A percentile compares a stretch with the other conserved stretches of the same genome.
These are phyloP conservation scores for Neonectria neomacrospora DNA, from an alignment of 2,329 filamentous ascomycete species.

Conservation along the genomic window DNA sequence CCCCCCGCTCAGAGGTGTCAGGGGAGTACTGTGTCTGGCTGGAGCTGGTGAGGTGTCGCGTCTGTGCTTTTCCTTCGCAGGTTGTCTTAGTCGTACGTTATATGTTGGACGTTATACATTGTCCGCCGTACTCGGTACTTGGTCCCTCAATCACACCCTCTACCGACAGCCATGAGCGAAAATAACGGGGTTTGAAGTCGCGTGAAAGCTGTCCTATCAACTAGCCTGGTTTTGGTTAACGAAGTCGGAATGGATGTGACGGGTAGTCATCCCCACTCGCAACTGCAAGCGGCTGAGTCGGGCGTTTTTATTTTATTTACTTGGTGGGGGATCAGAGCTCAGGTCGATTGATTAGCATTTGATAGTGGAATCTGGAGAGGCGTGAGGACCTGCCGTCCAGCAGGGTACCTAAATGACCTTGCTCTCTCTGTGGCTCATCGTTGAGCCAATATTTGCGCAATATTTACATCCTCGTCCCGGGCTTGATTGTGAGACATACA, in stretches of 20 bases:
- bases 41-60: not conserved
- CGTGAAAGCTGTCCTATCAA: not conserved
- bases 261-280: not conserved
- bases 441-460: not conserved
- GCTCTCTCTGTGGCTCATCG: not conserved
- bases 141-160: not conserved
- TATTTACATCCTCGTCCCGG: not conserved
- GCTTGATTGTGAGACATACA: not conserved
- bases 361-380: too few relatives aligned
- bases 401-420: not conserved
- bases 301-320: not conserved
- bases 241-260: not conserved
- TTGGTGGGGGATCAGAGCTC: not conserved
- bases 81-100: conserved; percentile 8
- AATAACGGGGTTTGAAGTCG: not conserved
- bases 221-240: not conserved
- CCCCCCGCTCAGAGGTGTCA: conserved; percentile 8
- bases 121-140: conserved; percentile 8
- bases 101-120: not conserved
- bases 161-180: not conserved
- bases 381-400: not conserved
- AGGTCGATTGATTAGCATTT: not conserved
- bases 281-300: conserved; percentile 1
- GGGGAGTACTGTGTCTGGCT: conserved; percentile 1
- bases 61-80: conserved; percentile 1